A percentile compares a stretch with the other conserved stretches of the same genome.
Evolutionary conservation across 1,139 yeast species (phyloP).

Genomic region (Saccharomyces pastorianus): DNA sequence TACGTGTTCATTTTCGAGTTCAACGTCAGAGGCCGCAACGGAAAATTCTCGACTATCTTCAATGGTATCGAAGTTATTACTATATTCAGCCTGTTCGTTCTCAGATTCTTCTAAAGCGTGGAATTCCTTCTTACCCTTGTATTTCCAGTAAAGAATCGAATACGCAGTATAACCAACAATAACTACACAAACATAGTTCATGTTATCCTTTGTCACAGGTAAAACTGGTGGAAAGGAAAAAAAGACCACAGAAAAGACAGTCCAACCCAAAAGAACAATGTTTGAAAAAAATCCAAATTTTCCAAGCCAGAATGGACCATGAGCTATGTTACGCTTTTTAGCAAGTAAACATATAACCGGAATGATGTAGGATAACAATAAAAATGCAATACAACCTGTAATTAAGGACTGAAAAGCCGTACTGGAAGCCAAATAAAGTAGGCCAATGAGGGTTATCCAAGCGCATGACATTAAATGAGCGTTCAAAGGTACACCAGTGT

Average conservation of each 20-base stretch:
- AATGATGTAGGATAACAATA: conserved; percentile 42
- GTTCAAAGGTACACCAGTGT: conserved; percentile 43
- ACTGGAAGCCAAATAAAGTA: conserved; percentile 45
- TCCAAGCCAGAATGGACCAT: conserved; percentile 69
- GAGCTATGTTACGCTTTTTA: conserved; percentile 53
- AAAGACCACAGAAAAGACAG: conserved; percentile 51
- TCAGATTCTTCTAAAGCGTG: conserved; percentile 22
- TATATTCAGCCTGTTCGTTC: conserved; percentile 5
- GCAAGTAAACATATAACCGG: conserved; percentile 46
- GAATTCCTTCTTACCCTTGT: conserved; percentile 36
- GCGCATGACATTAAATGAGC: conserved; percentile 47
- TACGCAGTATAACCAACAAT: conserved; percentile 48
- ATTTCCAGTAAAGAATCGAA: conserved; percentile 49
- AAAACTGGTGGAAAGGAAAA: conserved; percentile 59
- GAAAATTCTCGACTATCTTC: neutral
- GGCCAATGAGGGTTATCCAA: conserved; percentile 42
- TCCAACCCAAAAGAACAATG: conserved; percentile 50
- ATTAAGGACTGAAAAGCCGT: conserved; percentile 52
- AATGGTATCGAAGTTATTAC: conserved; percentile 1
- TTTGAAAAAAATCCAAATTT: conserved; percentile 50
- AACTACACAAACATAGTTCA: conserved; percentile 69
- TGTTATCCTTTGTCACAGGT: conserved; percentile 54
- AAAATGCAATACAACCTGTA: conserved; percentile 48
- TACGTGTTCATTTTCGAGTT: neutral
- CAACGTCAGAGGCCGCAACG: neutral